Evolutionary conservation across 495 filamentous ascomycete genomes (phyloP), one percentile per base, ranked within the genome.

Genomic region (Penicillium flavigenum): DNA sequence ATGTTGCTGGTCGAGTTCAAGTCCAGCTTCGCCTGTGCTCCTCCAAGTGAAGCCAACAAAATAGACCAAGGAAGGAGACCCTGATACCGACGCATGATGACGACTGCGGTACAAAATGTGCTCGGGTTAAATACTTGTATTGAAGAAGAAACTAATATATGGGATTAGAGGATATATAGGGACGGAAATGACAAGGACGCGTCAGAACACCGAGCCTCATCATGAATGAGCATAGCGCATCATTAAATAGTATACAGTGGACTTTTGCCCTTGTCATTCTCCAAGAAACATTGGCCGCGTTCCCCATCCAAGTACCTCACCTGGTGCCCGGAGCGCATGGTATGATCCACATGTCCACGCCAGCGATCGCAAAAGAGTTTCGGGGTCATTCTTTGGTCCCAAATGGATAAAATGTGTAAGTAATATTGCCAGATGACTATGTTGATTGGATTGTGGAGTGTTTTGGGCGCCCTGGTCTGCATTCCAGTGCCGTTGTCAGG

Each of bases 1-100:
- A 87, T 58, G 63, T 85, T 88, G 46, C 62, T 73, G 4, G 63
- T 62, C 4, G 79, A 76, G 24, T 47, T 58, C 26, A 80, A 49
- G 56, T 80, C 72, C 51, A 85, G 68, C 51, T 68, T 71, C 10
- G 74, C 75, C 55, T 76, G 65, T 11, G 63, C 72, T 57, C 64
- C 67, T 34, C 70, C 58, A 24, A 78, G 39, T 24, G 61, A 61
- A 36, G 73, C 69, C 45, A 72, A 29, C 36, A 68, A 54, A 19
- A 69, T 56, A 3, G 70, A 60, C 24, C 66, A 58, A 14, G 65
- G 56, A 8, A 76, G 59, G 45, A 70, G 48, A 1, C 49, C 61
- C 44, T 65, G 60, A 26, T 60, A 58, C 26, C 63, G 60, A 53
- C 56, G 61, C 72, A 75, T 78, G 24, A n/a, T 62, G 39, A 26